These are phyloP conservation scores for Flaveria trinervia DNA, from an alignment of 129 eudicot genomes.

Conservation along the genomic window DNA sequence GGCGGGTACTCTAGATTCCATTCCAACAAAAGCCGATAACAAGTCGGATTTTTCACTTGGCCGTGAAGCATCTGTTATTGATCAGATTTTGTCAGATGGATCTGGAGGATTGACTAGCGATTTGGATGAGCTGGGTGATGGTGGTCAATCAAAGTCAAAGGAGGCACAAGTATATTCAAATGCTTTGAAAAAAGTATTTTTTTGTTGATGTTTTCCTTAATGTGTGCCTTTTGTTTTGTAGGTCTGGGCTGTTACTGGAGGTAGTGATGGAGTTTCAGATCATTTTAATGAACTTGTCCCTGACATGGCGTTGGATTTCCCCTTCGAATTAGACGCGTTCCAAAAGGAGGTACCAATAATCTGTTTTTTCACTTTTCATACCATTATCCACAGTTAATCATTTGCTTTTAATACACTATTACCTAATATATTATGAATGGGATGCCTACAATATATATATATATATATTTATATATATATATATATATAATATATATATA, in stretches of 20 bases:
- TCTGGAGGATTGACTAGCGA: conserved; percentile 41
- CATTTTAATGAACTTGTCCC: conserved; percentile 89
- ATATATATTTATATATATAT: no score
- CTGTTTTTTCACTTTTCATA: conserved; percentile 6
- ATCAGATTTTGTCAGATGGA: conserved; percentile 69
- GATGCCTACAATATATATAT: not conserved
- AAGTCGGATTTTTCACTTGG: conserved; percentile 22
- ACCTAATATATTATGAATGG: not conserved
- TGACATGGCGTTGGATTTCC: conserved; percentile 92
- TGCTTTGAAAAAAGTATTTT: conserved; percentile 4
- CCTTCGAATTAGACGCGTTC: conserved; percentile 88
- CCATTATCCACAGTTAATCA: not conserved
- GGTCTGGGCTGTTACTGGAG: conserved; percentile 87
- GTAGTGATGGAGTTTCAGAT: conserved; percentile 63
- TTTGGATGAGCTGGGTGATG: conserved; percentile 42
- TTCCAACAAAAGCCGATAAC: conserved; percentile 40
- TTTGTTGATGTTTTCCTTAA: conserved; percentile 21
- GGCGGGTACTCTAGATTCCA: conserved; percentile 27
- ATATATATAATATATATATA: no score
- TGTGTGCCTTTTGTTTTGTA: conserved; percentile 37
- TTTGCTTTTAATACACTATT: not conserved
- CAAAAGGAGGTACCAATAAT: conserved; percentile 81
- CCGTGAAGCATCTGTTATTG: conserved; percentile 62
- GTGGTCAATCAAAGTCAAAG: conserved; percentile 51
- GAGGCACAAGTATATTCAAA: conserved; percentile 48